phyloP scores from a whole-genome alignment of 2,329 filamentous ascomycete genomes.

The Colletotrichum destructivum region DNA sequence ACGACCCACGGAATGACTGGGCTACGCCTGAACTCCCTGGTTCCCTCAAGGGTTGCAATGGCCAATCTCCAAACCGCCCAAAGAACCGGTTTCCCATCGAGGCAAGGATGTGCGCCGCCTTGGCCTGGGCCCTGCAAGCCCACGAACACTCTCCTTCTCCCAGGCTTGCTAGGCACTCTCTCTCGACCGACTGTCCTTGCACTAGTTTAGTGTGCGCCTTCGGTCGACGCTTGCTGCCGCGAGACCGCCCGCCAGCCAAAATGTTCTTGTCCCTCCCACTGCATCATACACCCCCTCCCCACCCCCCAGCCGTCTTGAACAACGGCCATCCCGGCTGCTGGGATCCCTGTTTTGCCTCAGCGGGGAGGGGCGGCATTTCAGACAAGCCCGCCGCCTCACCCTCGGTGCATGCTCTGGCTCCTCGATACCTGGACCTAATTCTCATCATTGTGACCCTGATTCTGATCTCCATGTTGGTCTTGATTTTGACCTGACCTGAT shows the following conservation, averaged over 20 bases:
- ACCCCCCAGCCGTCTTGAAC: constrained; percentile 29
- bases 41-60: constrained; percentile 16
- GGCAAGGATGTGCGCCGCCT: constrained; percentile 35
- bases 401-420: constrained; percentile 26
- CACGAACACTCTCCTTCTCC: background rate
- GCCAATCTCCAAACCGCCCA: constrained; percentile 35
- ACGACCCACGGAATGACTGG: background rate
- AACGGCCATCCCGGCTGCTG: constrained; percentile 32
- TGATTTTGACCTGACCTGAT: background rate
- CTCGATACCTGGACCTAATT: constrained; percentile 17
- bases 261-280: constrained; percentile 7
- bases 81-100: constrained; percentile 40
- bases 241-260: constrained; percentile 10
- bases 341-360: constrained; percentile 36
- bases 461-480: constrained; percentile 1
- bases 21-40: constrained; percentile 5
- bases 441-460: constrained; percentile 1
- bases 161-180: background rate
- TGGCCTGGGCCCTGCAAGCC: constrained; percentile 31
- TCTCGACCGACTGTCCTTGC: background rate
- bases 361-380: constrained; percentile 42
- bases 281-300: background rate
- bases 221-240: constrained; percentile 13
- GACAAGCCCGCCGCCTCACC: constrained; percentile 38
- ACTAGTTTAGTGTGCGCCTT: background rate